Percentiles rank a stretch among this genome's conserved stretches.
Conservation (phyloP, 805 yeast species). For the Cyberlindnera suaveolens region DNA sequence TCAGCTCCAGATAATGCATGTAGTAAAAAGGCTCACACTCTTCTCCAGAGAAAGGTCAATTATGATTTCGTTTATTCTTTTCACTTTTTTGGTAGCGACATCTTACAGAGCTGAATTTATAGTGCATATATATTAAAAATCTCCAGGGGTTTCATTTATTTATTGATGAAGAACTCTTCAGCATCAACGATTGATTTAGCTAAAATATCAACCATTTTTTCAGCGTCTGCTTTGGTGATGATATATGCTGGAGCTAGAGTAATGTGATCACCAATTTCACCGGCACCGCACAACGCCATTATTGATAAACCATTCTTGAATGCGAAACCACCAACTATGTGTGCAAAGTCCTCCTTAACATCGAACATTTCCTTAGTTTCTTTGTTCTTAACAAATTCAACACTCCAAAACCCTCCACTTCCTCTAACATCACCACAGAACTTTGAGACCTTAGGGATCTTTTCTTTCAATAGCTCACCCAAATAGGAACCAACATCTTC, state of each 20-base stretch:
- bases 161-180: conserved; percentile 5
- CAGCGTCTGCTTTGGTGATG: conserved; percentile 31
- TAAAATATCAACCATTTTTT: conserved; percentile 27
- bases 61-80: too few relatives aligned
- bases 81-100: too few relatives aligned
- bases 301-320: conserved; percentile 35
- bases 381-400: conserved; percentile 44
- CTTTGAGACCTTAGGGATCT: conserved; percentile 23
- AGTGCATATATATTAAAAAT: too few relatives aligned
- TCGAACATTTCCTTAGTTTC: conserved; percentile 41
- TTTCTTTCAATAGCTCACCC: conserved; percentile 29
- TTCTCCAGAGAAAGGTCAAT: too few relatives aligned
- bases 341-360: conserved; percentile 23
- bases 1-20: too few relatives aligned
- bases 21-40: too few relatives aligned
- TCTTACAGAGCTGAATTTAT: too few relatives aligned
- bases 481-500: conserved; percentile 37
- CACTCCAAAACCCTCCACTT: conserved; percentile 47
- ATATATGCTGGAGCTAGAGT: conserved; percentile 40
- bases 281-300: conserved; percentile 36
- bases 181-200: conserved; percentile 17
- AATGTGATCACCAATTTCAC: conserved; percentile 38
- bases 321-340: conserved; percentile 28
- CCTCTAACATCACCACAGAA: conserved; percentile 50
- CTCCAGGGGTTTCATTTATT: too few relatives aligned